A percentile compares a stretch with the other conserved stretches of the same genome.
phyloP scores from a whole-genome alignment of 768 basidiomycete species.

The Lactarius quietus region DNA sequence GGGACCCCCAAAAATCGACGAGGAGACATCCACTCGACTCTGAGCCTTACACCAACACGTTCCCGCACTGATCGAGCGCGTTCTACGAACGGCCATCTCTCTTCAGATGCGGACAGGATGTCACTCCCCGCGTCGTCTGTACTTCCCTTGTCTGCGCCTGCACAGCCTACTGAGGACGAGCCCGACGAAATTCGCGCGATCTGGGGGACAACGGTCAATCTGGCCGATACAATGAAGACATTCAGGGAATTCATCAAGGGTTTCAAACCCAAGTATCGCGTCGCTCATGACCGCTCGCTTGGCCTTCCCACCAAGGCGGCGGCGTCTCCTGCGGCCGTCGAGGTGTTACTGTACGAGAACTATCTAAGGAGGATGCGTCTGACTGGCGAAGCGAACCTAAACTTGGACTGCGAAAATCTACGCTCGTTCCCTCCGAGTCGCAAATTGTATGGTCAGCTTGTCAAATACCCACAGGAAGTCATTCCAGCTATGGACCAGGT shows the following conservation, averaged over 20 bases:
- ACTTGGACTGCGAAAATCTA: constrained; percentile 84
- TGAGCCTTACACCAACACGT: constrained; percentile 49
- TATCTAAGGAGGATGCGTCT: constrained; percentile 84
- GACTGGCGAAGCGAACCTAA: constrained; percentile 90
- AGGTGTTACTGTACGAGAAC: constrained; percentile 68
- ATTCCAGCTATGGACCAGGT: constrained; percentile 97
- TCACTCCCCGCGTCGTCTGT: constrained; percentile 56
- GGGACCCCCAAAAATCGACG: constrained; percentile 71
- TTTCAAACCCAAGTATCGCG: constrained; percentile 90
- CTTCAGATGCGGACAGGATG: constrained; percentile 57
- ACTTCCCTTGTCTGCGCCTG: constrained; percentile 56
- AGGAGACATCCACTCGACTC: constrained; percentile 88
- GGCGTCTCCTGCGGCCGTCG: constrained; percentile 60
- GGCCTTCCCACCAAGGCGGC: constrained; percentile 50
- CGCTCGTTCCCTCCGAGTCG: constrained; percentile 79
- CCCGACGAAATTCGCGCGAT: constrained; percentile 87
- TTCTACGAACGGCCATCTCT: constrained; percentile 42
- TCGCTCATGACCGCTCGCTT: constrained; percentile 62
- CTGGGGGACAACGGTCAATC: constrained; percentile 96
- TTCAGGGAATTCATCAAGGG: constrained; percentile 87
- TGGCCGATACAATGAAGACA: constrained; percentile 85
- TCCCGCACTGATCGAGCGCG: constrained; percentile 41
- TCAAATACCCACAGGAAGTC: constrained; percentile 96
- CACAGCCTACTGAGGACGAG: constrained; percentile 62
- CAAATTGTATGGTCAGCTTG: constrained; percentile 79